phyloP scores from a whole-genome alignment of 2,329 filamentous ascomycete species.

The Penicillium sp. region DNA sequence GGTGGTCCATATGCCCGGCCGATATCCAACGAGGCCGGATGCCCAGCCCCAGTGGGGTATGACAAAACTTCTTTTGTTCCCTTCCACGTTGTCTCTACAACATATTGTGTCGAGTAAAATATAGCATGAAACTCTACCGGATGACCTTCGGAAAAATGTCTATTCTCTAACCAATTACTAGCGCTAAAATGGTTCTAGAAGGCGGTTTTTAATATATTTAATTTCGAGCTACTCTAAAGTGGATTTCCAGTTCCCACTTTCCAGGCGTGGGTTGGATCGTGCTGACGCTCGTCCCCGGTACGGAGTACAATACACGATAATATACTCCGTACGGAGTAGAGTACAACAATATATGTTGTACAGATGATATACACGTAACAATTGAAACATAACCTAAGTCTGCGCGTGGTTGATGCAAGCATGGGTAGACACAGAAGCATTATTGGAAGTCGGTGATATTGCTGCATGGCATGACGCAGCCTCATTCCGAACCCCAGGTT shows the following conservation, averaged over 20 bases:
- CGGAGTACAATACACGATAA: background rate
- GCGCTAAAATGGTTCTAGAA: constrained; percentile 19
- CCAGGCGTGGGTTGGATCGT: constrained; percentile 9
- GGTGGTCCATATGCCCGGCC: constrained; percentile 3
- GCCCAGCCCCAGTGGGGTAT: constrained; percentile 3
- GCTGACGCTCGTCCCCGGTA: constrained; percentile 6
- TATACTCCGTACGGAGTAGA: background rate
- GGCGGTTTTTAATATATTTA: constrained; percentile 11
- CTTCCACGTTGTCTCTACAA: background rate
- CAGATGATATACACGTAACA: background rate
- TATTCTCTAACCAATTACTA: constrained; percentile 1
- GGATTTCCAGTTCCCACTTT: constrained; percentile 4
- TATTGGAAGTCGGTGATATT: background rate
- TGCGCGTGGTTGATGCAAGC: background rate
- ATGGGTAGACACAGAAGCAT: background rate
- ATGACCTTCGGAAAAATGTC: background rate
- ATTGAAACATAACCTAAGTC: background rate
- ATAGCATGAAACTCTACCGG: background rate
- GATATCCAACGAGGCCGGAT: constrained; percentile 14
- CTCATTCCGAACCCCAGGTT: background rate
- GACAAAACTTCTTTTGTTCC: background rate
- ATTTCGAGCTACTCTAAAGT: constrained; percentile 4
- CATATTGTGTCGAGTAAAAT: constrained; percentile 5
- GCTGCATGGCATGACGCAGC: background rate
- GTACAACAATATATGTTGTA: background rate